Conservation (phyloP, 768 basidiomycete genomes). For the Hirschioporus abietinus region DNA sequence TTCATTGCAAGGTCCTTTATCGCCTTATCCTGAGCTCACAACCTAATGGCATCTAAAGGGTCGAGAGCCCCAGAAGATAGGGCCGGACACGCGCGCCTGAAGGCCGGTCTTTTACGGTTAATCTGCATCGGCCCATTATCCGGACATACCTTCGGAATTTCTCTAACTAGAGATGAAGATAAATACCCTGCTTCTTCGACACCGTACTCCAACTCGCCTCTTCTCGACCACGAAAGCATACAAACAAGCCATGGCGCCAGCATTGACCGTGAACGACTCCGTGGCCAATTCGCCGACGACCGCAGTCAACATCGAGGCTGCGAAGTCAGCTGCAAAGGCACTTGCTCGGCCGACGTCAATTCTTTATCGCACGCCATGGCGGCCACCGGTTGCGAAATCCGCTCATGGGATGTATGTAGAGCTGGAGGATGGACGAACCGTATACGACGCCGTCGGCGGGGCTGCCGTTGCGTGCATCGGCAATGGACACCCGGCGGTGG, state of each 20-base stretch:
- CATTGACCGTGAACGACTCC: not conserved
- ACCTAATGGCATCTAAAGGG: not conserved
- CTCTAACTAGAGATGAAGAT: not conserved
- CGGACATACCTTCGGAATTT: not conserved
- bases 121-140: not conserved
- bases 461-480: conserved; percentile 82
- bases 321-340: conserved; percentile 2
- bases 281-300: not conserved
- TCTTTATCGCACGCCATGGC: conserved; percentile 70
- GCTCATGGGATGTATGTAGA: conserved; percentile 68
- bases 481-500: conserved; percentile 64
- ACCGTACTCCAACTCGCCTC: not conserved
- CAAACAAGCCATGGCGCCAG: not conserved
- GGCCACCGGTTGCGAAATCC: conserved; percentile 59
- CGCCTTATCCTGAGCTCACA: no score
- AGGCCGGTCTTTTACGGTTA: not conserved
- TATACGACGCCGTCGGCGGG: conserved; percentile 81
- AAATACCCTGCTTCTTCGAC: not conserved
- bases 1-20: no score
- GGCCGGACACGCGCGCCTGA: not conserved
- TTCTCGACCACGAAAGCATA: not conserved
- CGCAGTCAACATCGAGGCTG: not conserved
- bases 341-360: conserved; percentile 31
- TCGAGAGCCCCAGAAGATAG: not conserved
- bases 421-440: conserved; percentile 59